A percentile compares a stretch with the other conserved stretches of the same genome.
Evolutionary conservation across 192 early-diverging fungal genomes (phyloP).

Genomic region (Gaertneriomyces semiglobifer): DNA sequence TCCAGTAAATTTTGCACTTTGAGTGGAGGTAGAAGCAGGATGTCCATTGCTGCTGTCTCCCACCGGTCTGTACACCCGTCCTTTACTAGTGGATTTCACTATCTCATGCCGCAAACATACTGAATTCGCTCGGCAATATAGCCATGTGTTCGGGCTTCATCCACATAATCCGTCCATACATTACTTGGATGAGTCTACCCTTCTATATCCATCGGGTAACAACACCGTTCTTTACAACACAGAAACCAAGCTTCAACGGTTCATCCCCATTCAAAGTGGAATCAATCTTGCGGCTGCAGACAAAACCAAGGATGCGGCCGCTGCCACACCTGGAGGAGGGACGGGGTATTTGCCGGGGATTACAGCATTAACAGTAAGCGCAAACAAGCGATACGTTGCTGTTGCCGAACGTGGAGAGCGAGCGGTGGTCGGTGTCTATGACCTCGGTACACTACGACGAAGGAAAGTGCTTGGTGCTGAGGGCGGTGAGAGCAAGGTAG

Average conservation of each 20-base stretch:
- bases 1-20: too few relatives aligned
- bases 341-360: constrained; percentile 54
- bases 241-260: constrained; percentile 53
- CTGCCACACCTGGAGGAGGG: neutral
- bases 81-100: neutral
- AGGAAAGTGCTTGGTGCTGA: constrained; percentile 42
- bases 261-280: constrained; percentile 42
- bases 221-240: constrained; percentile 56
- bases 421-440: constrained; percentile 46
- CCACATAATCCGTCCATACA: constrained; percentile 41
- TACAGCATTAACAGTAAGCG: constrained; percentile 44
- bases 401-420: constrained; percentile 52
- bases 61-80: constrained; percentile 36
- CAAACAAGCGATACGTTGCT: constrained; percentile 53
- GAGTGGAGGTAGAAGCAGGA: constrained; percentile 5
- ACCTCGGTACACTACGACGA: constrained; percentile 50
- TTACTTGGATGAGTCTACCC: constrained; percentile 57
- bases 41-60: constrained; percentile 59
- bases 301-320: too few relatives aligned
- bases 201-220: constrained; percentile 58
- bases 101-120: neutral
- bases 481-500: constrained; percentile 52
- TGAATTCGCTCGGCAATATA: constrained; percentile 16
- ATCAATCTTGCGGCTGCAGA: too few relatives aligned
- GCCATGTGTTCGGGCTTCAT: constrained; percentile 59